Percentiles rank a stretch among this genome's conserved stretches.
These are phyloP conservation scores for Evansstolkia leycettana DNA, from an alignment of 495 filamentous ascomycete genomes.

Conservation along the genomic window DNA sequence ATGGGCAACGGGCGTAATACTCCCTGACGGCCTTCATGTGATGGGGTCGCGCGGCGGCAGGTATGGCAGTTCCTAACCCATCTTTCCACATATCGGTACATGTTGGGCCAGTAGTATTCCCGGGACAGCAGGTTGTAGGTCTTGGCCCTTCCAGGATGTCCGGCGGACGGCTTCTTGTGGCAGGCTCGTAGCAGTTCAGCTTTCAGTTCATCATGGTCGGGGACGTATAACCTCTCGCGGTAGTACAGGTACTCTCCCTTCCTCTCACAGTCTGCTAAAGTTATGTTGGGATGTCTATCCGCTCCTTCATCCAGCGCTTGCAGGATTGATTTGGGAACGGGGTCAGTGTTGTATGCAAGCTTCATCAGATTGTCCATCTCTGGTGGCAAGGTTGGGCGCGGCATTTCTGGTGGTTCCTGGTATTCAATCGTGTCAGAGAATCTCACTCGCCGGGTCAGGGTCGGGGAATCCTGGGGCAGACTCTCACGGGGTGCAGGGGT, in stretches of 20 bases:
- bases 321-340: not conserved
- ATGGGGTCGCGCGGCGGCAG: slow-evolving; percentile 1
- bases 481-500: no score
- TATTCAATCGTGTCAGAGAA: no score
- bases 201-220: not conserved
- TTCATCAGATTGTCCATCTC: not conserved
- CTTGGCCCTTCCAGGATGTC: not conserved
- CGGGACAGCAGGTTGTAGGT: not conserved
- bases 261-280: not conserved
- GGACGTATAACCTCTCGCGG: not conserved
- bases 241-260: slow-evolving; percentile 1
- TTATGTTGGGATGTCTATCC: not conserved
- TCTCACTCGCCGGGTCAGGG: not conserved
- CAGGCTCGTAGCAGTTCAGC: not conserved
- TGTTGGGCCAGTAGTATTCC: not conserved
- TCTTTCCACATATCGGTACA: slow-evolving; percentile 1
- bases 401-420: no score
- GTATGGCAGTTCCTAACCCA: slow-evolving; percentile 2
- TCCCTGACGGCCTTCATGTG: slow-evolving; percentile 2
- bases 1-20: slow-evolving; percentile 8
- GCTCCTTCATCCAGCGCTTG: slow-evolving; percentile 1
- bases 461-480: no score
- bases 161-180: not conserved
- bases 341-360: not conserved
- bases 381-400: not conserved